Percentiles rank a stretch among this genome's conserved stretches.
Conservation (phyloP, 495 filamentous ascomycete species). For the Hypoxylon trugodes region DNA sequence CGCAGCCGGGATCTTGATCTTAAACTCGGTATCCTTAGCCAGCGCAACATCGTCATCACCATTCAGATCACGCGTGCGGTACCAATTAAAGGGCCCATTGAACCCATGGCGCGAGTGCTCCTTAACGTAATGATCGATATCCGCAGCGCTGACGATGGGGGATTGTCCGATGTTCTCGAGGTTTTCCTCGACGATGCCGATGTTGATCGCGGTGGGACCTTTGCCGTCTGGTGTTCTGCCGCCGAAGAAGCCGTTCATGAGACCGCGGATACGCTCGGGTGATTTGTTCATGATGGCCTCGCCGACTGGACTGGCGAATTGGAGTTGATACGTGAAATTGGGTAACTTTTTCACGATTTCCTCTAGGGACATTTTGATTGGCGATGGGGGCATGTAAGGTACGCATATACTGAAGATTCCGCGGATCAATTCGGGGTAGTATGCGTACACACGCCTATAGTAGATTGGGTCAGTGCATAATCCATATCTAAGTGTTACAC, state of each 20-base stretch:
- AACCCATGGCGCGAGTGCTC: constrained; percentile 76
- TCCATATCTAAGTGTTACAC: not conserved
- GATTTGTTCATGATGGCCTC: constrained; percentile 66
- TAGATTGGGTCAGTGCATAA: not conserved
- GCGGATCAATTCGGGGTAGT: constrained; percentile 73
- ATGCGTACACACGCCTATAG: constrained; percentile 66
- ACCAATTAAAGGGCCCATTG: constrained; percentile 86
- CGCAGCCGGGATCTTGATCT: constrained; percentile 72
- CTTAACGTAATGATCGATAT: constrained; percentile 78
- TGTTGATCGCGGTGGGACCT: constrained; percentile 58
- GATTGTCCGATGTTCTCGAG: constrained; percentile 61
- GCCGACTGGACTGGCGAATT: constrained; percentile 71
- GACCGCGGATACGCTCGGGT: constrained; percentile 64
- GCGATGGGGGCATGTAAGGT: constrained; percentile 66
- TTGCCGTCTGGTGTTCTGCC: constrained; percentile 64
- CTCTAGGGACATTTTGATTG: constrained; percentile 60
- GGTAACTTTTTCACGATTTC: constrained; percentile 67
- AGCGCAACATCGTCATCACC: constrained; percentile 73
- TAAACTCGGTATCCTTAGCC: constrained; percentile 44
- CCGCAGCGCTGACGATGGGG: constrained; percentile 68
- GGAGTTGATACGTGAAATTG: constrained; percentile 85
- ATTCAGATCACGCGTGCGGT: constrained; percentile 75
- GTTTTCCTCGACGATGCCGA: constrained; percentile 63
- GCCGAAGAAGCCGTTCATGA: constrained; percentile 75
- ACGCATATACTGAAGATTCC: constrained; percentile 83